A percentile compares a stretch with the other conserved stretches of the same genome.
phyloP scores from a whole-genome alignment of 768 basidiomycete species.

The Boletellus emodensis region DNA sequence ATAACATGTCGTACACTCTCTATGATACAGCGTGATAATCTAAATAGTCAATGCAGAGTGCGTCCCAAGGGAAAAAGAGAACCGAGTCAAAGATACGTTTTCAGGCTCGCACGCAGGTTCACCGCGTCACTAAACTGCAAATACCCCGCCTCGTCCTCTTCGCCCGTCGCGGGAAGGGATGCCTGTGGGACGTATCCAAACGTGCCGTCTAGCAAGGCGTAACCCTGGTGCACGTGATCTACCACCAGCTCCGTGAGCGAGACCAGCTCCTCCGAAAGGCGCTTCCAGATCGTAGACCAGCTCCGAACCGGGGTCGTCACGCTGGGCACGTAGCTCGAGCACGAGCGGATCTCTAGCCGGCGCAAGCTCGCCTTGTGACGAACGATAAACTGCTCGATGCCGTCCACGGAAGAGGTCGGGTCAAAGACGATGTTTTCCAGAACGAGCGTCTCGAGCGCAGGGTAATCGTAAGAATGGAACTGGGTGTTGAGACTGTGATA shows the following conservation, averaged over 20 bases:
- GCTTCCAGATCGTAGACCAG: slow-evolving; percentile 29
- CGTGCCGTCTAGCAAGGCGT: slow-evolving; percentile 21
- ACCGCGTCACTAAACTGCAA: slow-evolving; percentile 11
- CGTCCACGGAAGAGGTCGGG: slow-evolving; percentile 13
- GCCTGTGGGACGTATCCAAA: slow-evolving; percentile 24
- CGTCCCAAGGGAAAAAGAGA: too few species aligned
- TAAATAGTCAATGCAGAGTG: too few species aligned
- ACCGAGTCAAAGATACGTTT: too few species aligned
- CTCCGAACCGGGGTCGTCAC: slow-evolving; percentile 14
- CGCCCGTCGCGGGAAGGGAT: not conserved
- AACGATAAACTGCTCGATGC: slow-evolving; percentile 29
- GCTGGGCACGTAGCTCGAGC: slow-evolving; percentile 24
- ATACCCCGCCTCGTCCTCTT: slow-evolving; percentile 14
- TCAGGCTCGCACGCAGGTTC: slow-evolving; percentile 4
- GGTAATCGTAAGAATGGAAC: slow-evolving; percentile 20
- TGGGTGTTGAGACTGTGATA: slow-evolving; percentile 27
- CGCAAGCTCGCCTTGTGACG: slow-evolving; percentile 27
- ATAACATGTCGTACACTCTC: too few species aligned
- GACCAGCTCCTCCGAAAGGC: slow-evolving; percentile 19
- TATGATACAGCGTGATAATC: too few species aligned
- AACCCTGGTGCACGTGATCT: slow-evolving; percentile 13
- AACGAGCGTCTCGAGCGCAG: slow-evolving; percentile 24
- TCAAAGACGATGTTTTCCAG: slow-evolving; percentile 31
- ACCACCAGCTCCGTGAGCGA: slow-evolving; percentile 24
- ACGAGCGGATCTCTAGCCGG: slow-evolving; percentile 23